Conservation (phyloP, 2,329 filamentous ascomycete genomes). For the Gremmenia infestans region DNA sequence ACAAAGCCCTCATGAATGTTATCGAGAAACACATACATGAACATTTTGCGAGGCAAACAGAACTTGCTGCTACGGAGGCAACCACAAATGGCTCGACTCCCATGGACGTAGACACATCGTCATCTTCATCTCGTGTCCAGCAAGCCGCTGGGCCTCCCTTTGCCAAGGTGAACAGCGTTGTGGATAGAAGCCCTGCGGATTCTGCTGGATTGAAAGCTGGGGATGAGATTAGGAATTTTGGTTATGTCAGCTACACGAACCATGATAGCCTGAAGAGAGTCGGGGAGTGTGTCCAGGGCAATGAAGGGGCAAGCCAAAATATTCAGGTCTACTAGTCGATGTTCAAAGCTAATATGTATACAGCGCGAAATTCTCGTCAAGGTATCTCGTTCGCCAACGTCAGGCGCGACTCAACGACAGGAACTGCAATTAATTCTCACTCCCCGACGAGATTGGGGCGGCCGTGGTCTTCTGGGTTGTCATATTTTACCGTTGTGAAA, state of each 20-base stretch:
- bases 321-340: background rate
- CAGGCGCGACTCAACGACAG: slow-evolving; percentile 28
- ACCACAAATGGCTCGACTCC: slow-evolving; percentile 20
- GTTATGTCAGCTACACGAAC: slow-evolving; percentile 75
- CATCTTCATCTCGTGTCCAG: slow-evolving; percentile 33
- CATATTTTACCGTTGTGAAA: slow-evolving; percentile 75
- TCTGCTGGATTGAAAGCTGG: slow-evolving; percentile 73
- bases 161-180: slow-evolving; percentile 84
- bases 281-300: slow-evolving; percentile 83
- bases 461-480: slow-evolving; percentile 82
- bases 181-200: slow-evolving; percentile 72
- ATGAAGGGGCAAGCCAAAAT: slow-evolving; percentile 67
- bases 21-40: slow-evolving; percentile 86
- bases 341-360: slow-evolving; percentile 9
- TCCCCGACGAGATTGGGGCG: slow-evolving; percentile 81
- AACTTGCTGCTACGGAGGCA: slow-evolving; percentile 32
- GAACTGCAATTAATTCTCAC: slow-evolving; percentile 68
- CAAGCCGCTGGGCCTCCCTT: slow-evolving; percentile 59
- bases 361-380: slow-evolving; percentile 69
- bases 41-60: slow-evolving; percentile 69
- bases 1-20: slow-evolving; percentile 78
- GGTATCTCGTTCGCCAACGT: slow-evolving; percentile 43
- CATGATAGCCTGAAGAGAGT: slow-evolving; percentile 83
- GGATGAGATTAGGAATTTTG: slow-evolving; percentile 81
- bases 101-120: slow-evolving; percentile 23